Evolutionary conservation across 768 basidiomycete genomes (phyloP).

Genomic region (Boletus rubescentipes): DNA sequence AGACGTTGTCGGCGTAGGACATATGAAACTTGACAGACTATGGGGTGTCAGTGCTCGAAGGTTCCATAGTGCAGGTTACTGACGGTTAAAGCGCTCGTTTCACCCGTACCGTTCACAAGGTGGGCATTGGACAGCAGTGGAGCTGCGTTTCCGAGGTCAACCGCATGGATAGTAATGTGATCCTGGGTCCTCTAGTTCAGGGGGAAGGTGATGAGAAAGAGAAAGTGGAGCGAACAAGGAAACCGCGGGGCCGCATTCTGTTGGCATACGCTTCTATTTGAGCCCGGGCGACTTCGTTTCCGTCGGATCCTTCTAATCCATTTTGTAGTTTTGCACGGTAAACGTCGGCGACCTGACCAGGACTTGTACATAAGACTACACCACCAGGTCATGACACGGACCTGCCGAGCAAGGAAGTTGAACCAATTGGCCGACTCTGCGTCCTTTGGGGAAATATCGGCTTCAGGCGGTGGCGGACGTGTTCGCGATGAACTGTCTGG

Average conservation of each 20-base stretch:
- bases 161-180: conserved; percentile 79
- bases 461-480: conserved; percentile 24
- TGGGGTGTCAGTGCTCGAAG: conserved; percentile 16
- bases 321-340: conserved; percentile 79
- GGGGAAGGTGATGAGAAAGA: background rate
- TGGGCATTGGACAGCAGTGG: conserved; percentile 76
- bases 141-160: conserved; percentile 79
- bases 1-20: conserved; percentile 79
- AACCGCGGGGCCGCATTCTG: conserved; percentile 63
- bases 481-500: conserved; percentile 44
- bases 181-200: conserved; percentile 50
- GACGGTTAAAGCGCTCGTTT: conserved; percentile 30
- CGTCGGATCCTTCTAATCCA: conserved; percentile 65
- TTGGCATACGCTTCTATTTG: conserved; percentile 83
- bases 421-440: conserved; percentile 90
- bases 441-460: conserved; percentile 13
- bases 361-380: background rate
- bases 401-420: conserved; percentile 82
- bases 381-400: conserved; percentile 23
- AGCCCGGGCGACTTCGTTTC: conserved; percentile 79
- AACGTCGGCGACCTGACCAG: conserved; percentile 57
- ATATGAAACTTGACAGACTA: conserved; percentile 84
- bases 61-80: conserved; percentile 9
- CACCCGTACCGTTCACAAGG: conserved; percentile 28
- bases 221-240: conserved; percentile 51